Evolutionary conservation across 148 eudicot species (phyloP).

Genomic region (Drosera capensis): DNA sequence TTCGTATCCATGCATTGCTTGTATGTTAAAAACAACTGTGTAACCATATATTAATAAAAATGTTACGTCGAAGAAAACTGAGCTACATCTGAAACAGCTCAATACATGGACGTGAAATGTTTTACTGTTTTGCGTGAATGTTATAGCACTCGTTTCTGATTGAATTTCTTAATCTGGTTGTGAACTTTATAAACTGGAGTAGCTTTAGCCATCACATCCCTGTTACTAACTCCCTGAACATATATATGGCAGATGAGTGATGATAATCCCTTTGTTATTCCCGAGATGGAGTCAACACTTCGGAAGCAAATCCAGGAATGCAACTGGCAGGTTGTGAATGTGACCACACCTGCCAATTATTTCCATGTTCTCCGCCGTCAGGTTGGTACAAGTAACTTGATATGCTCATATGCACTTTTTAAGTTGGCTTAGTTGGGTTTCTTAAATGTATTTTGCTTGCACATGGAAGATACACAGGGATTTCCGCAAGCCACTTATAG

Average conservation of each 20-base stretch:
- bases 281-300: slow-evolving; percentile 74
- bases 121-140: no score
- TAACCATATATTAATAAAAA: no score
- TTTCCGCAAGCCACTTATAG: slow-evolving; percentile 69
- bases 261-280: slow-evolving; percentile 58
- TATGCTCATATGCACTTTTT: slow-evolving; percentile 5
- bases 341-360: slow-evolving; percentile 73
- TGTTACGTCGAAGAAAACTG: no score
- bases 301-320: slow-evolving; percentile 66
- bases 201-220: no score
- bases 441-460: slow-evolving; percentile 7
- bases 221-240: not conserved
- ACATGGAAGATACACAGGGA: slow-evolving; percentile 47
- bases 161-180: no score
- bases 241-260: slow-evolving; percentile 47
- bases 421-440: not conserved
- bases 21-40: no score
- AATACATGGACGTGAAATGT: no score
- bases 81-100: no score
- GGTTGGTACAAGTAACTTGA: slow-evolving; percentile 11
- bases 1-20: no score
- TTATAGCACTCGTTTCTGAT: no score
- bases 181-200: no score
- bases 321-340: slow-evolving; percentile 81
- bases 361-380: slow-evolving; percentile 66